These are phyloP conservation scores for Nidularia pulvinata DNA, from an alignment of 768 basidiomycete species.

Conservation along the genomic window DNA sequence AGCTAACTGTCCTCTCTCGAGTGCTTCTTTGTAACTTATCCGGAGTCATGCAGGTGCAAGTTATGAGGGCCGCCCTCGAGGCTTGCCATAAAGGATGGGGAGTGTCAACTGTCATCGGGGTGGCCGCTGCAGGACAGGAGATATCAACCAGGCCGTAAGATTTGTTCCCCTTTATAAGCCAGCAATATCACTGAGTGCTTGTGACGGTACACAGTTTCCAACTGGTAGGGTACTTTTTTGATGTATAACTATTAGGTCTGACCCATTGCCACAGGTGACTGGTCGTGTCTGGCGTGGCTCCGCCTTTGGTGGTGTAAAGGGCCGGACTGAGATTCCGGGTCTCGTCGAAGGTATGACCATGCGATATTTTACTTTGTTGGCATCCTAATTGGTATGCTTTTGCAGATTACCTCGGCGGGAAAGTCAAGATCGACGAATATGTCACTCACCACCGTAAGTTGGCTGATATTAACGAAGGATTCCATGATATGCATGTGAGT, in stretches of 20 bases:
- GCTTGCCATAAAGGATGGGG: slow-evolving; percentile 99
- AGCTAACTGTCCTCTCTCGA: slow-evolving; percentile 10
- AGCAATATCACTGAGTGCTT: slow-evolving; percentile 1
- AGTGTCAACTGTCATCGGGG: slow-evolving; percentile 93
- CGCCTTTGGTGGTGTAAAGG: slow-evolving; percentile 98
- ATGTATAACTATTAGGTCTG: too few species aligned
- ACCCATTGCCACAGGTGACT: slow-evolving; percentile 47
- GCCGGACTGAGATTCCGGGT: slow-evolving; percentile 92
- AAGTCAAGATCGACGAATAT: slow-evolving; percentile 93
- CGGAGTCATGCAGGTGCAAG: slow-evolving; percentile 56
- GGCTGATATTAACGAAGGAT: slow-evolving; percentile 81
- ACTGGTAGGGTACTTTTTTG: slow-evolving; percentile 30
- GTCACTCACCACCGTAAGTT: slow-evolving; percentile 85
- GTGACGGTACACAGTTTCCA: slow-evolving; percentile 40
- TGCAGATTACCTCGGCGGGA: slow-evolving; percentile 79
- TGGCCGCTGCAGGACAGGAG: slow-evolving; percentile 96
- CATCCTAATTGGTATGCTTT: slow-evolving; percentile 1
- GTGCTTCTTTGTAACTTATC: not conserved
- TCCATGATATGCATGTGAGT: slow-evolving; percentile 97
- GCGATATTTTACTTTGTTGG: not conserved
- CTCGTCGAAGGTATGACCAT: slow-evolving; percentile 76
- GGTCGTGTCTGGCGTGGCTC: slow-evolving; percentile 93
- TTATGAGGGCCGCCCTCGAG: slow-evolving; percentile 95
- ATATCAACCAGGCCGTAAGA: slow-evolving; percentile 85
- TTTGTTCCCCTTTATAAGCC: not conserved